Conservation (phyloP, 441 rosid species). For the Dalechampia spathulata region DNA sequence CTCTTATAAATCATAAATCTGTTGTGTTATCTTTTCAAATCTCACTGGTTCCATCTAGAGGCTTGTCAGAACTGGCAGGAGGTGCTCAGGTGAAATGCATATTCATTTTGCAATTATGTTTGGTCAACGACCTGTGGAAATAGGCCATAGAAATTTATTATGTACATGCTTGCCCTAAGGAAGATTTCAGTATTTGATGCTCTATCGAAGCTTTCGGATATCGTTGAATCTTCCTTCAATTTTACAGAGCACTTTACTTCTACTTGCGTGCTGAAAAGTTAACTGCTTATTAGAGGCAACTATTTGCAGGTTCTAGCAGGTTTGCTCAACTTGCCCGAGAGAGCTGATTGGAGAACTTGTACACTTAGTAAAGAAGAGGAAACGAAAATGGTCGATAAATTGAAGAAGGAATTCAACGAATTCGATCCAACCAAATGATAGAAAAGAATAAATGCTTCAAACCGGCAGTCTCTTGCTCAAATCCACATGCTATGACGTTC, state of each 20-base stretch:
- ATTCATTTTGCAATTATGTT: background rate
- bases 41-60: background rate
- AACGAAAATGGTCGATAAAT: constrained; percentile 42
- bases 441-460: background rate
- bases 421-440: constrained; percentile 45
- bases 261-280: background rate
- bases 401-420: constrained; percentile 56
- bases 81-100: background rate
- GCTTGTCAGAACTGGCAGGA: background rate
- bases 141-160: no score
- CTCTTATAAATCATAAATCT: background rate
- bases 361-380: constrained; percentile 66
- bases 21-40: background rate
- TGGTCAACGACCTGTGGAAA: background rate
- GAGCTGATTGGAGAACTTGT: constrained; percentile 87
- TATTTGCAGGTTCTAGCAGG: constrained; percentile 76
- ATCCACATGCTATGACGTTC: background rate
- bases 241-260: background rate
- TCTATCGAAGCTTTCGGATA: no score
- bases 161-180: no score
- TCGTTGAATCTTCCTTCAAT: no score
- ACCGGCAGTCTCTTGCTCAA: background rate
- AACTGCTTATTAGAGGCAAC: background rate
- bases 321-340: constrained; percentile 67
- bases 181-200: no score